Conservation (phyloP, 2,329 filamentous ascomycete species). For the Bisporella sp. region DNA sequence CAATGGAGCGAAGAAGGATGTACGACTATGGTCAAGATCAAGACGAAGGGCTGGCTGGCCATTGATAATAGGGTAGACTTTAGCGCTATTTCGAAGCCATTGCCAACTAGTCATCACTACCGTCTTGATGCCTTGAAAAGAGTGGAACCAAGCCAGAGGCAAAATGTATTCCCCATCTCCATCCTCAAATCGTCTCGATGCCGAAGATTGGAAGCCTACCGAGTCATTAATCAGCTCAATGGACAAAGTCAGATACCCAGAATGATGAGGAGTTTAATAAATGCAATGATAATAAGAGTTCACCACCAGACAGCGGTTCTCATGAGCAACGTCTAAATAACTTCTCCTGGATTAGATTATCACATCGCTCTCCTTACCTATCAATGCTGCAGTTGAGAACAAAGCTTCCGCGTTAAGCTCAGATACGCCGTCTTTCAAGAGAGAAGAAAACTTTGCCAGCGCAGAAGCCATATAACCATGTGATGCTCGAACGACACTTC, state of each 20-base stretch:
- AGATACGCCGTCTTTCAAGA: conserved; percentile 49
- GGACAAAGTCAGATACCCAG: too few relatives aligned
- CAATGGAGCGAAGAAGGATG: conserved; percentile 54
- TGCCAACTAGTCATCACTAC: conserved; percentile 58
- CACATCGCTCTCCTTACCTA: conserved; percentile 28
- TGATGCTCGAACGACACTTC: conserved; percentile 51
- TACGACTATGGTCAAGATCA: conserved; percentile 44
- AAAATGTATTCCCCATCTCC: conserved; percentile 47
- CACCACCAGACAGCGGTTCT: too few relatives aligned
- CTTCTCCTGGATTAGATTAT: too few relatives aligned
- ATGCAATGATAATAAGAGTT: too few relatives aligned
- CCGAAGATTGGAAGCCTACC: conserved; percentile 53
- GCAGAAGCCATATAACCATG: conserved; percentile 60
- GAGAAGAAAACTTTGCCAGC: conserved; percentile 51
- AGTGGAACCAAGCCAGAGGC: conserved; percentile 60
- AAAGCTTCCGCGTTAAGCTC: conserved; percentile 54
- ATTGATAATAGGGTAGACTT: conserved; percentile 55
- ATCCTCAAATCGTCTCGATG: conserved; percentile 54
- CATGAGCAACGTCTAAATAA: too few relatives aligned
- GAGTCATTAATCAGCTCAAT: too few relatives aligned
- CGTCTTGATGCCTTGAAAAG: conserved; percentile 60
- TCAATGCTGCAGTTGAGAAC: conserved; percentile 55
- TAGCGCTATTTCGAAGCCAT: conserved; percentile 50
- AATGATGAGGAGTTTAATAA: too few relatives aligned
- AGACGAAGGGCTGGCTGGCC: conserved; percentile 56